Conservation (phyloP, 805 yeast genomes). For the Starmerella potacharoeniae region DNA sequence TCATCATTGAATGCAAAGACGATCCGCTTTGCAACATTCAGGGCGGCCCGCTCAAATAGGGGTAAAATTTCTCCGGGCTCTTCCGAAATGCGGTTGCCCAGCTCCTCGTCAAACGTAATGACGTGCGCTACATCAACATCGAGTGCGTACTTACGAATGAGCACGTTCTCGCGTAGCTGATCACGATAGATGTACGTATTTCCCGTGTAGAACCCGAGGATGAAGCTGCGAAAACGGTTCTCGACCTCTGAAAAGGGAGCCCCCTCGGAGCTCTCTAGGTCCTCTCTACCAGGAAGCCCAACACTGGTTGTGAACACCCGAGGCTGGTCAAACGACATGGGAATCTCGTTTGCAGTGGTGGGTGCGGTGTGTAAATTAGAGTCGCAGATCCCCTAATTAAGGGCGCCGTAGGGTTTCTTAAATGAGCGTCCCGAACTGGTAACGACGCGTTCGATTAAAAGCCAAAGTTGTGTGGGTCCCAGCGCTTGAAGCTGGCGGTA, state of each 20-base stretch:
- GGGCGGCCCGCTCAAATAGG: slow-evolving; percentile 51
- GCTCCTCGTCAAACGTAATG: slow-evolving; percentile 76
- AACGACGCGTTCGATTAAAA: slow-evolving; percentile 2
- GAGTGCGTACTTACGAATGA: slow-evolving; percentile 61
- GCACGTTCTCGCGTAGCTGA: slow-evolving; percentile 74
- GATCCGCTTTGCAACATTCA: slow-evolving; percentile 63
- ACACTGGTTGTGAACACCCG: slow-evolving; percentile 52
- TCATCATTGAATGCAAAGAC: slow-evolving; percentile 19
- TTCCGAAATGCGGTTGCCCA: slow-evolving; percentile 71
- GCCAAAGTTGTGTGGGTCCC: background rate
- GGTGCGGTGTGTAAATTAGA: background rate
- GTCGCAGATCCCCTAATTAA: background rate
- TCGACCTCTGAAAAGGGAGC: slow-evolving; percentile 26
- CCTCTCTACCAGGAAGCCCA: slow-evolving; percentile 61
- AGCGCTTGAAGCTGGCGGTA: background rate
- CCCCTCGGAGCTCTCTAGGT: slow-evolving; percentile 32
- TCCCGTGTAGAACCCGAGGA: slow-evolving; percentile 74
- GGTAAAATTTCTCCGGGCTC: slow-evolving; percentile 85
- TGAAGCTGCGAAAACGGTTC: slow-evolving; percentile 54
- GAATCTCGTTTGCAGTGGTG: background rate
- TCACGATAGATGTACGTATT: slow-evolving; percentile 74
- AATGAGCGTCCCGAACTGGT: background rate
- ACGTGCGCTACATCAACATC: slow-evolving; percentile 74
- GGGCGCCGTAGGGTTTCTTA: background rate
- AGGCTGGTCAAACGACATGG: slow-evolving; percentile 33